Evolutionary conservation across 2,329 filamentous ascomycete genomes (phyloP), one percentile per base, ranked within the genome.

Genomic region (Tolypocladium inflatum): DNA sequence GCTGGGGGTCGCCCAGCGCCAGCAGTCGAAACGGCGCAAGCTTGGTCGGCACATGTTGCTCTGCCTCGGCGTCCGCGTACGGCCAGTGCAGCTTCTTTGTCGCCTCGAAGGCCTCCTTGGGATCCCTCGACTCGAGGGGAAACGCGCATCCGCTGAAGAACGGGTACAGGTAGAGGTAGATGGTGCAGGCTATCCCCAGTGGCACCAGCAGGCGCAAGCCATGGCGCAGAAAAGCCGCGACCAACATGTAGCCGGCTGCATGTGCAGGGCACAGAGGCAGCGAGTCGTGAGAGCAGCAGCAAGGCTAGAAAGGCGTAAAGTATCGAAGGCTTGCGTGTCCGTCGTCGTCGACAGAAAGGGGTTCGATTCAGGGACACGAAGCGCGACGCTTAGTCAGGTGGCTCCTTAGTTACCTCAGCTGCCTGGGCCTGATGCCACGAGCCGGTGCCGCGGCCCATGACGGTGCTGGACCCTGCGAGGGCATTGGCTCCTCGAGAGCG

Each of bases 121-220:
- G 55, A 57, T 71, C 65, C 45, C 71, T 63, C 6, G 71, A 76
- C 41, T 77, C 79, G 63, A 76, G 71, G 13, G 92, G 90, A 73
- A 97, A 97, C 42, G 82, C 85, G 77, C 92, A 97, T 67, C 83
- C 82, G 63, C 85, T 81, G 68, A 96, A 87, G 64, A 90, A 68
- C 10, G 94, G 92, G 70, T 96, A 97, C 43, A 93, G 78, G 76
- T 97, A 97, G 56, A 97, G 80, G 74, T 92, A 95, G 63, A 86
- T 66, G 55, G 89, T 90, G 67, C 84, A 83, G 62, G 84, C 74
- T 68, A 93, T 66, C 59, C 89, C 86, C 68, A 93, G 68, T 54
- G 90, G 86, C 63, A 71, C 67, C 66, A 75, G 59, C 55, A 84
- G 66, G 68, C 80, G 76, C 71, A 84, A 73, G 71, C 73, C 79